Conservation (phyloP, 2,329 filamentous ascomycete species). For the Paramyrothecium sp. region DNA sequence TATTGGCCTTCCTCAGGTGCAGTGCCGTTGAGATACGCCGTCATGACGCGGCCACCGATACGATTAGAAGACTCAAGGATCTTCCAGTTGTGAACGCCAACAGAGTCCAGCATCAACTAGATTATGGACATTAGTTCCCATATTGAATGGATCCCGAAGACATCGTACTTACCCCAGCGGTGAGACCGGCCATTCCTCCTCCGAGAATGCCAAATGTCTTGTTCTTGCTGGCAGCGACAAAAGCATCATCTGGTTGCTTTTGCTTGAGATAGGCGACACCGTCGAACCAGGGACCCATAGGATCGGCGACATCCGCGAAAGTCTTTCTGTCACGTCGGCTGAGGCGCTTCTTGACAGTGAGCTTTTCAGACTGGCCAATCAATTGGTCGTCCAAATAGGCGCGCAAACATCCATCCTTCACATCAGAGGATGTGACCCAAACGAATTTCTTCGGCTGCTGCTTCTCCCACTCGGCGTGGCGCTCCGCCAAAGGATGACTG, state of each 20-base stretch:
- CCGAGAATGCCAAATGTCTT: conserved; percentile 30
- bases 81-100: conserved; percentile 42
- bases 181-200: conserved; percentile 32
- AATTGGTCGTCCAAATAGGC: conserved; percentile 15
- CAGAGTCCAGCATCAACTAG: conserved; percentile 37
- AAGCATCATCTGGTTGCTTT: conserved; percentile 17
- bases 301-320: conserved; percentile 6
- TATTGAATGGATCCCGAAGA: too few species aligned
- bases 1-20: conserved; percentile 21
- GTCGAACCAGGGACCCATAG: conserved; percentile 17
- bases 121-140: too few species aligned
- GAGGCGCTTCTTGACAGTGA: conserved; percentile 8
- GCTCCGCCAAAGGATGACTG: conserved; percentile 14
- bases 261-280: conserved; percentile 21
- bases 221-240: conserved; percentile 18
- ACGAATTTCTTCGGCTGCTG: conserved; percentile 16
- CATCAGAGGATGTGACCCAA: conserved; percentile 11
- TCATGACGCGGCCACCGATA: conserved; percentile 41
- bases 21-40: conserved; percentile 38
- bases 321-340: conserved; percentile 6
- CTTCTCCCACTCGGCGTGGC: conserved; percentile 13
- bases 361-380: conserved; percentile 15
- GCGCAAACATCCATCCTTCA: conserved; percentile 13
- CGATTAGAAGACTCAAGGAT: conserved; percentile 39
- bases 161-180: neutral